Base-by-base conservation (phyloP, 352 stramenopile genomes). In the Phytopythium delawarense region DNA sequence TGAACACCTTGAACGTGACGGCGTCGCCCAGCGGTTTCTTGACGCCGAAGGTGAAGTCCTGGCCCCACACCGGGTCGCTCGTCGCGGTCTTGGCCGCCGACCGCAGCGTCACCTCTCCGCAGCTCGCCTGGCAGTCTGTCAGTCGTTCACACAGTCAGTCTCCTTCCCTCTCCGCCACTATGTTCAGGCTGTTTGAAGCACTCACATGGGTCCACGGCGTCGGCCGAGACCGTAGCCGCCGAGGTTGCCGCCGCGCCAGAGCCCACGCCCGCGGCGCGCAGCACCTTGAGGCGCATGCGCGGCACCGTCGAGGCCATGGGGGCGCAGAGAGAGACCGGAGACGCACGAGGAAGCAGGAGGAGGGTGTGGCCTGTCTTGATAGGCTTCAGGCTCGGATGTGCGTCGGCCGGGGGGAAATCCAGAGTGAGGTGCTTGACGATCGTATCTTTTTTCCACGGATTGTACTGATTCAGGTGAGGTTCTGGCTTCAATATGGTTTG, bases 391-490 rank as follows among this genome's bases (percentile, higher is more conserved):
- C 25, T 30, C 25, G 25, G 25, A 30, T 30, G 25, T 45, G 23
- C 25, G 4, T 25, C 11, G 32, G 7, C 25, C 21, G 39, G 16
- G 53, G 49, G 21, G 49, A 55, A 35, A 23, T 35, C 49, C 25
- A 55, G n/a, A 55, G 49, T 55, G 28, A 55, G 11, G 11, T 15
- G 21, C 23, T 16, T 20, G 32, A 16, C 6, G 9, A 32, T 28
- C 44, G 44, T 42, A 42, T 42, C 37, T 42, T 42, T 42, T 42
- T 15, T 12, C 2, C 11, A 1, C 3, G n/a, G 52, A 45, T 34
- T 25, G 13, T 72, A 30, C 40, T 80, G 72, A 89, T 88, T 78
- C 75, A 88, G 62, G 81, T 88, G 46, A 92, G 90, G 79, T 92
- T 92, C 54, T 20, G 20, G 35, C 51, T 57, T 57, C 51, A 57